Conservation (phyloP, 371 early-diverging fungal species). For the Mucor plumbeus region DNA sequence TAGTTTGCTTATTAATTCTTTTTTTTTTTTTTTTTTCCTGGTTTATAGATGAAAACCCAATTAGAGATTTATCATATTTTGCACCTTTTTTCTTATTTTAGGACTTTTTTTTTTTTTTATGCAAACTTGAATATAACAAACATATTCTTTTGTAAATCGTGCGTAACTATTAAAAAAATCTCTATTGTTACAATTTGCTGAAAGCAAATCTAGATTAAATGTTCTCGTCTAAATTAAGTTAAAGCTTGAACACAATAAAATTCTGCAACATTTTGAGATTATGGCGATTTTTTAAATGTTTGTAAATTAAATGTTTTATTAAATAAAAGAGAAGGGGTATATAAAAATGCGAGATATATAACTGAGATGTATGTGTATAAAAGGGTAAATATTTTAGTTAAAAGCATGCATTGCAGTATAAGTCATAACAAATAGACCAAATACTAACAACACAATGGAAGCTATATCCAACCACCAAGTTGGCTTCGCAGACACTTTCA, state of each 20-base stretch:
- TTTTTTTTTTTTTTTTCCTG: too few relatives aligned
- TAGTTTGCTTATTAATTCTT: too few relatives aligned
- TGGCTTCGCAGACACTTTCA: slow-evolving; percentile 8
- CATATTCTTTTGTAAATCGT: too few relatives aligned
- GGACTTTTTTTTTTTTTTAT: too few relatives aligned
- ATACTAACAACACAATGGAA: slow-evolving; percentile 25
- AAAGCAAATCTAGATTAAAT: neutral
- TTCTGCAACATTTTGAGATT: neutral
- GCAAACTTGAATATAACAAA: too few relatives aligned
- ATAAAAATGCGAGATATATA: neutral
- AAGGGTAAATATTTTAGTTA: neutral
- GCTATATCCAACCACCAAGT: slow-evolving; percentile 35
- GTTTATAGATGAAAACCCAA: too few relatives aligned
- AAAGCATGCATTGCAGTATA: slow-evolving; percentile 26
- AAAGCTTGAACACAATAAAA: neutral
- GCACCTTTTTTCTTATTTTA: too few relatives aligned
- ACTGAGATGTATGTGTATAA: neutral
- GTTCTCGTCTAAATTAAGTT: neutral
- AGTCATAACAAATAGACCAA: slow-evolving; percentile 32
- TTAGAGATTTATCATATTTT: too few relatives aligned
- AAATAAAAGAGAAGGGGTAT: neutral
- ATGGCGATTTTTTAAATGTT: neutral
- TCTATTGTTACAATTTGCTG: too few relatives aligned
- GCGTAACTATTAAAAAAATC: too few relatives aligned
- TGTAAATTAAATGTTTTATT: neutral